Evolutionary conservation across 352 stramenopile genomes (phyloP).

Genomic region (Phytopythium oedochilum): DNA sequence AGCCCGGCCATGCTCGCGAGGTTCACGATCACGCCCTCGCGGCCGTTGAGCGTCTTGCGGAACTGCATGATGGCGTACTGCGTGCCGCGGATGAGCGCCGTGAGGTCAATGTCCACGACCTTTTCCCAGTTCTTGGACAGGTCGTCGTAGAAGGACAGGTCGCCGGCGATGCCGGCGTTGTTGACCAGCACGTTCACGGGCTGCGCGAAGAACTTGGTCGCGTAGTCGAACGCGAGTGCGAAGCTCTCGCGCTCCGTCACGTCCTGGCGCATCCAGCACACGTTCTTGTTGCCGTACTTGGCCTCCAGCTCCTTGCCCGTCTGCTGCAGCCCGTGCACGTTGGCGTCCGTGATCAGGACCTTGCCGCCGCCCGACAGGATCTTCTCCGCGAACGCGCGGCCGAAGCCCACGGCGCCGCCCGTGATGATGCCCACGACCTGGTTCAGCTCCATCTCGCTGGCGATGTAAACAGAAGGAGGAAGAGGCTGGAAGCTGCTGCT

Average conservation of each 20-base stretch:
- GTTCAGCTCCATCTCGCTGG: slow-evolving; percentile 38
- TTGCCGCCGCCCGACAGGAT: slow-evolving; percentile 48
- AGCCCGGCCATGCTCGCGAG: slow-evolving; percentile 61
- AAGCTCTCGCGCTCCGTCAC: slow-evolving; percentile 67
- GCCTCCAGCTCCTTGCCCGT: slow-evolving; percentile 52
- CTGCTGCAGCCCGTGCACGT: slow-evolving; percentile 50
- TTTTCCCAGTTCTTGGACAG: slow-evolving; percentile 42
- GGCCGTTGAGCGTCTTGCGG: slow-evolving; percentile 48
- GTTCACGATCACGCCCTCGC: slow-evolving; percentile 71
- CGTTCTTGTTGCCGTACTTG: slow-evolving; percentile 42
- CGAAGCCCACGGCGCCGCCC: slow-evolving; percentile 60
- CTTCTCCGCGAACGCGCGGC: slow-evolving; percentile 52
- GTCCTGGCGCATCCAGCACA: slow-evolving; percentile 67
- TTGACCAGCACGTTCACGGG: slow-evolving; percentile 75
- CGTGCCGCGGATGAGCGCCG: slow-evolving; percentile 61
- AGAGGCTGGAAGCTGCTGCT: background rate
- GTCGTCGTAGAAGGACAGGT: slow-evolving; percentile 44
- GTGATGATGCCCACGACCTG: slow-evolving; percentile 67
- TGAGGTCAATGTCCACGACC: slow-evolving; percentile 73
- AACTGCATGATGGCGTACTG: slow-evolving; percentile 58
- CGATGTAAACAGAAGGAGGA: background rate
- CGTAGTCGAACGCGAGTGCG: slow-evolving; percentile 49
- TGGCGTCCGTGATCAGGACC: slow-evolving; percentile 75
- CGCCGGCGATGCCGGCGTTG: slow-evolving; percentile 69
- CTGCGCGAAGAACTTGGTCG: slow-evolving; percentile 47